Conservation (phyloP, 1,139 yeast species). For the Nakaseomyces delphensis region DNA sequence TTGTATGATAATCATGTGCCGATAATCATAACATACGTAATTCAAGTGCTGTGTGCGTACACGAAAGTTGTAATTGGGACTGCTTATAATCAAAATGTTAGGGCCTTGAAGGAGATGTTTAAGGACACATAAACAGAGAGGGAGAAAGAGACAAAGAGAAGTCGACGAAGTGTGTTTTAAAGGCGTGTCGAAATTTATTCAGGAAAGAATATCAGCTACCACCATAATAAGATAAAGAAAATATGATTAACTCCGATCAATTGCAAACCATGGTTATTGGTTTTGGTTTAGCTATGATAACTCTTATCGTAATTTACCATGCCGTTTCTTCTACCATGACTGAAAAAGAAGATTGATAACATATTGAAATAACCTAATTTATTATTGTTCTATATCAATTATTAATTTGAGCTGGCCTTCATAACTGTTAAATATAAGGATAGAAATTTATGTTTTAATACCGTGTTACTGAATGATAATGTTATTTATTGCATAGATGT, state of each 20-base stretch:
- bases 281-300: slow-evolving; percentile 68
- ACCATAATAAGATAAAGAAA: slow-evolving; percentile 4
- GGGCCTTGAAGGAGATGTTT: background rate
- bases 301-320: slow-evolving; percentile 65
- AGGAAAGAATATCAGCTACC: background rate
- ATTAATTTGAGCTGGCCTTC: too few species aligned
- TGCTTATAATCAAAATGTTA: too few species aligned
- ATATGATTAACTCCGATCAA: slow-evolving; percentile 76
- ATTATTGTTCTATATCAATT: too few species aligned
- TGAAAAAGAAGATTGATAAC: background rate
- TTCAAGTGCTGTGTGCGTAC: too few species aligned
- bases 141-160: background rate
- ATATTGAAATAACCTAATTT: background rate
- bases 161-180: too few species aligned
- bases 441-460: too few species aligned
- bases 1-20: background rate
- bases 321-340: slow-evolving; percentile 33
- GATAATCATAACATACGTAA: too few species aligned
- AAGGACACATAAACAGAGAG: background rate
- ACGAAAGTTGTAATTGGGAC: too few species aligned
- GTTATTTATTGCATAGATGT: too few species aligned
- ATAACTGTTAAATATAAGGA: too few species aligned
- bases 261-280: slow-evolving; percentile 63
- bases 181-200: too few species aligned
- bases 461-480: too few species aligned